phyloP scores from a whole-genome alignment of 2,329 filamentous ascomycete species.

The Cryphonectria naterciae region DNA sequence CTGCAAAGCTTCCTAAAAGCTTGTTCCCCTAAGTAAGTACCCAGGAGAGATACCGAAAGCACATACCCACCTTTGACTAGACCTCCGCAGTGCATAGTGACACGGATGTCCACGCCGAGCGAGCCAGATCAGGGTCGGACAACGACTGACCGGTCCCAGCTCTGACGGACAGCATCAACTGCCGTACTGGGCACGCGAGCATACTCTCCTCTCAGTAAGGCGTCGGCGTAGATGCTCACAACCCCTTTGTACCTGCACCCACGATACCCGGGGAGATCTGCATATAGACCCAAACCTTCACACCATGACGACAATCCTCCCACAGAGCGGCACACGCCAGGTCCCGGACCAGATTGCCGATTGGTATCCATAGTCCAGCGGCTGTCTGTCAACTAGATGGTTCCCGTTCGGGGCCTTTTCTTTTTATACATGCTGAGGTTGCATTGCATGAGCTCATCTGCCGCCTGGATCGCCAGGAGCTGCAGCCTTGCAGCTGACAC shows the following conservation, averaged over 20 bases:
- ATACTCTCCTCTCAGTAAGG: constrained; percentile 1
- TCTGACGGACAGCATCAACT: not conserved
- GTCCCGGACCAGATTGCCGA: not conserved
- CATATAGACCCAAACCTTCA: not conserved
- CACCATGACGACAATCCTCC: no score
- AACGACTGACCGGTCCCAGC: not conserved
- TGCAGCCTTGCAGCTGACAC: not conserved
- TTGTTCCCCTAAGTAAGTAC: not conserved
- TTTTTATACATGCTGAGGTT: not conserved
- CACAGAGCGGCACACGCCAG: not conserved
- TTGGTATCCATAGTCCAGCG: not conserved
- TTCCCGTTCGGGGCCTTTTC: not conserved
- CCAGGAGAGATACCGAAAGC: not conserved
- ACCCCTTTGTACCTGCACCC: not conserved
- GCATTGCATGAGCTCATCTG: not conserved
- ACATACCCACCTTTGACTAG: not conserved
- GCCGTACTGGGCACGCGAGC: not conserved
- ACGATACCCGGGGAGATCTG: not conserved
- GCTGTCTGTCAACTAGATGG: not conserved
- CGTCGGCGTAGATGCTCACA: not conserved
- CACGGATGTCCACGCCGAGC: no score
- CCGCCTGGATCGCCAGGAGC: not conserved
- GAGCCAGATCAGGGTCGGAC: not conserved
- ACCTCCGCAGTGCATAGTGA: not conserved
- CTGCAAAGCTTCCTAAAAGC: not conserved